Percentiles rank a stretch among this genome's conserved stretches.
Evolutionary conservation across 352 stramenopile genomes (phyloP).

Genomic region (Aphanomyces astaci): DNA sequence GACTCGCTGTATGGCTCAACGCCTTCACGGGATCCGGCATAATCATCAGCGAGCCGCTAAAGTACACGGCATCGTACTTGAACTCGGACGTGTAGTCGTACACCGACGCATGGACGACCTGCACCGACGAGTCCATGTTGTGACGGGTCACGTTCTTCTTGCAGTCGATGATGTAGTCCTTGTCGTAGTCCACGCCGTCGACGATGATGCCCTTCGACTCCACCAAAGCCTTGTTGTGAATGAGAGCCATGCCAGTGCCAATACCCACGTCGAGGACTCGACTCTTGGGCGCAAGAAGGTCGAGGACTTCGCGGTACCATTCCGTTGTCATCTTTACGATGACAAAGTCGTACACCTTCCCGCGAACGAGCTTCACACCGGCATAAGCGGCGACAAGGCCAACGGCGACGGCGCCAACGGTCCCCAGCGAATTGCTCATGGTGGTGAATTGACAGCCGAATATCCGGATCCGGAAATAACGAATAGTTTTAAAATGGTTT

Average conservation of each 20-base stretch:
- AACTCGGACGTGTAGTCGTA: slow-evolving; percentile 58
- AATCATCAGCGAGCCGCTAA: slow-evolving; percentile 88
- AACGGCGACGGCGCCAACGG: slow-evolving; percentile 20
- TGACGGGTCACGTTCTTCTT: slow-evolving; percentile 36
- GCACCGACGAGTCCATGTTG: slow-evolving; percentile 39
- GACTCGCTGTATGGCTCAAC: slow-evolving; percentile 48
- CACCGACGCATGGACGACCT: slow-evolving; percentile 65
- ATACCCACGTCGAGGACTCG: slow-evolving; percentile 87
- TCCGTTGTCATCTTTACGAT: slow-evolving; percentile 83
- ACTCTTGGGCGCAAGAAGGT: slow-evolving; percentile 40
- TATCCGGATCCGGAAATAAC: background rate
- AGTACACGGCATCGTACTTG: slow-evolving; percentile 88
- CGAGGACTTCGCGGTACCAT: slow-evolving; percentile 83
- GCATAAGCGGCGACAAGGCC: slow-evolving; percentile 38
- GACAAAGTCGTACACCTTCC: slow-evolving; percentile 80
- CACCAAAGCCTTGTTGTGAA: slow-evolving; percentile 57
- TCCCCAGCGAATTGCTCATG: too few relatives aligned
- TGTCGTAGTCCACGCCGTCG: slow-evolving; percentile 88
- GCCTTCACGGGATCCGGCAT: slow-evolving; percentile 83
- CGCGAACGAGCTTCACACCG: slow-evolving; percentile 45
- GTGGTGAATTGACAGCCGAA: background rate
- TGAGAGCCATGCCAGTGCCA: slow-evolving; percentile 70
- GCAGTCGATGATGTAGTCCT: slow-evolving; percentile 75
- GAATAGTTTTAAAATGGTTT: background rate
- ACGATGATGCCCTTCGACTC: slow-evolving; percentile 58